Conservation (phyloP, 2,329 filamentous ascomycete genomes). For the Neocatenulostroma microsporum region DNA sequence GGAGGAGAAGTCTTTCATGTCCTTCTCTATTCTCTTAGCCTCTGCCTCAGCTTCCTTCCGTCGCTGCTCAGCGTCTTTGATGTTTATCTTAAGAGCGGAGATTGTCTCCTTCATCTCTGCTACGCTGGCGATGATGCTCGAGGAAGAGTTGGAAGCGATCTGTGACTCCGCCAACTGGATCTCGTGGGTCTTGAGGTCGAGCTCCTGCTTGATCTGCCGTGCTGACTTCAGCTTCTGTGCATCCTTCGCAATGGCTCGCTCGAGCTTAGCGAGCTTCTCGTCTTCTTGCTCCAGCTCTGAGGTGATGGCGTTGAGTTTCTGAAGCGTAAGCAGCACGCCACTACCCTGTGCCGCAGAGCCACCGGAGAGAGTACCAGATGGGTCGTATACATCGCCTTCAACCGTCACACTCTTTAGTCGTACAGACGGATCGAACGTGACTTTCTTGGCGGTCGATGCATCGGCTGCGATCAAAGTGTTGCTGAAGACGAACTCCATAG, state of each 20-base stretch:
- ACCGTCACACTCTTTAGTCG: constrained; percentile 93
- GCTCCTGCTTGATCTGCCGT: constrained; percentile 76
- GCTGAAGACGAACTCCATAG: constrained; percentile 98
- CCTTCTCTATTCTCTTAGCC: constrained; percentile 87
- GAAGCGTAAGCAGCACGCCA: constrained; percentile 84
- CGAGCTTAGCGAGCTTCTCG: constrained; percentile 59
- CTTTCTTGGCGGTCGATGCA: constrained; percentile 83
- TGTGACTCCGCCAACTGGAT: constrained; percentile 94
- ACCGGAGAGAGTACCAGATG: constrained; percentile 88
- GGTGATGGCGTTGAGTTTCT: constrained; percentile 83
- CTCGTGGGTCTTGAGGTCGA: constrained; percentile 91
- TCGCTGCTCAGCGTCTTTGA: constrained; percentile 67
- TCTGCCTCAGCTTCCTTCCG: constrained; percentile 77
- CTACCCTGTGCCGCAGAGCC: constrained; percentile 90
- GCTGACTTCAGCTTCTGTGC: constrained; percentile 84
- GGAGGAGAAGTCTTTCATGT: constrained; percentile 96
- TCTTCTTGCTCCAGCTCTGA: constrained; percentile 67
- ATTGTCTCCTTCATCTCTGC: constrained; percentile 89
- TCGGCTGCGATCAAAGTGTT: constrained; percentile 92
- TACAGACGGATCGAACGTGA: constrained; percentile 93
- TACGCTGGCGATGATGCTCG: constrained; percentile 85
- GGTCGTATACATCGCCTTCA: constrained; percentile 94
- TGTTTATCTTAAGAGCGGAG: constrained; percentile 66
- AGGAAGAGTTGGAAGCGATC: constrained; percentile 84
- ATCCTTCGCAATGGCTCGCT: constrained; percentile 70